A percentile compares a stretch with the other conserved stretches of the same genome.
Evolutionary conservation across 2,329 filamentous ascomycete genomes (phyloP).

Genomic region (Cucurbitaria berberidis): DNA sequence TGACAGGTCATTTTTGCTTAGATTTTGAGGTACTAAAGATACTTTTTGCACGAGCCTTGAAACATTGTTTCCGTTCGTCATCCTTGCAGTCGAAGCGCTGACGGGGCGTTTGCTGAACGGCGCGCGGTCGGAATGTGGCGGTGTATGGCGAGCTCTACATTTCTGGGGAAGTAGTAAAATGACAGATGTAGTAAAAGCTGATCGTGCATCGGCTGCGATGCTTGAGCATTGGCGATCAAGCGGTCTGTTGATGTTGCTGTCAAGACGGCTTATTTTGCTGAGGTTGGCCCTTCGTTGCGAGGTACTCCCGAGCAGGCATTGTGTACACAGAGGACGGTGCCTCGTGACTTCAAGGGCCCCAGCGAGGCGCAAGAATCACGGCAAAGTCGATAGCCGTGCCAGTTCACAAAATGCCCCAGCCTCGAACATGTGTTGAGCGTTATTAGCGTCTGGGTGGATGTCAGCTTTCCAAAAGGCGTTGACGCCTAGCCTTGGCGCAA

Average conservation of each 20-base stretch:
- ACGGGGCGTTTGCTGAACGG: conserved; percentile 10
- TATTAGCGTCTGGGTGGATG: conserved; percentile 6
- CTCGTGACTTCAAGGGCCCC: neutral
- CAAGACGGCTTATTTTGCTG: too few relatives aligned
- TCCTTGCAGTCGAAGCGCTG: conserved; percentile 20
- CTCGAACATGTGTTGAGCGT: neutral
- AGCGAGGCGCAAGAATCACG: conserved; percentile 4
- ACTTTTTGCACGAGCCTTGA: conserved; percentile 18
- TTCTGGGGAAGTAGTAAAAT: neutral
- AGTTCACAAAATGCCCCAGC: neutral
- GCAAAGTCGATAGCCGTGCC: conserved; percentile 5
- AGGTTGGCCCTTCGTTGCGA: too few relatives aligned
- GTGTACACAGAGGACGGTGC: neutral
- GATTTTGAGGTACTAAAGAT: conserved; percentile 18
- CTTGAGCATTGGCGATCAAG: neutral
- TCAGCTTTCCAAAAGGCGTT: conserved; percentile 6
- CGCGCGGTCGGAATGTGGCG: conserved; percentile 7
- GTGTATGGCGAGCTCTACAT: conserved; percentile 4
- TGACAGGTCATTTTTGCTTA: conserved; percentile 18
- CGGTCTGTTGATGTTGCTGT: neutral
- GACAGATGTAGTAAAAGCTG: neutral
- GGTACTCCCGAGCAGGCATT: neutral
- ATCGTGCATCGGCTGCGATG: conserved; percentile 2
- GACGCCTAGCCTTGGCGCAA: conserved; percentile 21
- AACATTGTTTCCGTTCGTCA: conserved; percentile 12